phyloP scores from a whole-genome alignment of 2,329 filamentous ascomycete species.

The Aspergillus eucalypticola region DNA sequence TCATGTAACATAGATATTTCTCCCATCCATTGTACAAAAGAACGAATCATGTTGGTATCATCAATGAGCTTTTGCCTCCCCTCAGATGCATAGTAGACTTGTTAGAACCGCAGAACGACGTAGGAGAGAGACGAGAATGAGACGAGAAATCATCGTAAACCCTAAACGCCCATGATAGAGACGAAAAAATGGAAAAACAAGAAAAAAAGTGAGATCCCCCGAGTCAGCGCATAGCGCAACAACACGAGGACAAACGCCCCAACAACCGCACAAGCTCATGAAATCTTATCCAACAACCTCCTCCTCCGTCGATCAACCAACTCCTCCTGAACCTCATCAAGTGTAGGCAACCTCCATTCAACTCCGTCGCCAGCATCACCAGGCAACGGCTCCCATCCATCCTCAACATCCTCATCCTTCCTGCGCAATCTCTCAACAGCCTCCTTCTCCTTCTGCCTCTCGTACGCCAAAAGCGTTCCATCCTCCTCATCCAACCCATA shows the following conservation, averaged over 20 bases:
- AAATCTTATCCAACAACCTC: slow-evolving; percentile 80
- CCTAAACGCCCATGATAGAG: slow-evolving; percentile 23
- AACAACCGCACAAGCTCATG: slow-evolving; percentile 31
- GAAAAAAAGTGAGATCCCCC: slow-evolving; percentile 15
- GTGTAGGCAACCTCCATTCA: slow-evolving; percentile 77
- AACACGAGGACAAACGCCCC: slow-evolving; percentile 2
- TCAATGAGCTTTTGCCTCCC: slow-evolving; percentile 16
- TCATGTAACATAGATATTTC: slow-evolving; percentile 4
- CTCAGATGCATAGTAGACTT: slow-evolving; percentile 18
- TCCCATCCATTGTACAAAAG: slow-evolving; percentile 25
- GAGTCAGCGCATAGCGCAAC: slow-evolving; percentile 4
- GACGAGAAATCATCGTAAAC: slow-evolving; percentile 12
- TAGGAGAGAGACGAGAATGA: slow-evolving; percentile 5
- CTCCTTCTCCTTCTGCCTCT: slow-evolving; percentile 79
- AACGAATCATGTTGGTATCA: slow-evolving; percentile 23
- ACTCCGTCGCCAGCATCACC: slow-evolving; percentile 83
- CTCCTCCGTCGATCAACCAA: slow-evolving; percentile 81
- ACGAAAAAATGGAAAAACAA: background rate
- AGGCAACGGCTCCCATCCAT: slow-evolving; percentile 81
- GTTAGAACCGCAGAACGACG: background rate
- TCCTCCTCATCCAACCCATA: slow-evolving; percentile 94
- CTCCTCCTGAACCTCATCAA: slow-evolving; percentile 93
- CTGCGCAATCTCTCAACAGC: slow-evolving; percentile 69
- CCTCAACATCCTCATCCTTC: slow-evolving; percentile 59
- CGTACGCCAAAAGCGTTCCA: slow-evolving; percentile 74